phyloP scores from a whole-genome alignment of 148 eudicot genomes.

The Vaccinium vitisidaea region DNA sequence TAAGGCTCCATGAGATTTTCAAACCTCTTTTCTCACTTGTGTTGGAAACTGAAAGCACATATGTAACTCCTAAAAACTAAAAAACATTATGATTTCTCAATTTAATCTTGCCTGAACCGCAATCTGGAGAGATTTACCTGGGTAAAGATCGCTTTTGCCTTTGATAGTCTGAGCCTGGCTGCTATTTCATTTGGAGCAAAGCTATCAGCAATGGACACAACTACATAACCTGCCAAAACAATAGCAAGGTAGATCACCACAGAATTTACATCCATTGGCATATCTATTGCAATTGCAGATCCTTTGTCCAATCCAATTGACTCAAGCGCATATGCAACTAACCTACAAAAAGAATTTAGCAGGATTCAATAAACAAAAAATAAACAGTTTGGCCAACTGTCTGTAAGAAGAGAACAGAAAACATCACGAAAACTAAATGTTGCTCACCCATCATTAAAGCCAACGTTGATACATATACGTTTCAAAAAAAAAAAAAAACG shows the following conservation, averaged over 20 bases:
- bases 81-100: background rate
- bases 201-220: slow-evolving; percentile 98
- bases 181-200: slow-evolving; percentile 88
- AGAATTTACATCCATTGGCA: slow-evolving; percentile 92
- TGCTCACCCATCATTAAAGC: slow-evolving; percentile 4
- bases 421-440: background rate
- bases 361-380: slow-evolving; percentile 7
- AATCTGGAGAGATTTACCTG: slow-evolving; percentile 48
- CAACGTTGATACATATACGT: background rate
- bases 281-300: slow-evolving; percentile 94
- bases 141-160: slow-evolving; percentile 90
- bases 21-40: background rate
- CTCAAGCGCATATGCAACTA: slow-evolving; percentile 73
- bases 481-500: too few relatives aligned
- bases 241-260: slow-evolving; percentile 92
- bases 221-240: slow-evolving; percentile 81
- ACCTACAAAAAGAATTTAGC: slow-evolving; percentile 43
- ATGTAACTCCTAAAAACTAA: background rate
- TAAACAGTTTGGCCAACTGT: background rate
- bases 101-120: background rate
- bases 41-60: background rate
- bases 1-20: background rate
- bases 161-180: slow-evolving; percentile 66
- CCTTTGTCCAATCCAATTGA: slow-evolving; percentile 67
- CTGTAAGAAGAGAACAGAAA: background rate